A percentile compares a stretch with the other conserved stretches of the same genome.
Conservation (phyloP, 192 early-diverging fungal genomes). For the Endogone sp. region DNA sequence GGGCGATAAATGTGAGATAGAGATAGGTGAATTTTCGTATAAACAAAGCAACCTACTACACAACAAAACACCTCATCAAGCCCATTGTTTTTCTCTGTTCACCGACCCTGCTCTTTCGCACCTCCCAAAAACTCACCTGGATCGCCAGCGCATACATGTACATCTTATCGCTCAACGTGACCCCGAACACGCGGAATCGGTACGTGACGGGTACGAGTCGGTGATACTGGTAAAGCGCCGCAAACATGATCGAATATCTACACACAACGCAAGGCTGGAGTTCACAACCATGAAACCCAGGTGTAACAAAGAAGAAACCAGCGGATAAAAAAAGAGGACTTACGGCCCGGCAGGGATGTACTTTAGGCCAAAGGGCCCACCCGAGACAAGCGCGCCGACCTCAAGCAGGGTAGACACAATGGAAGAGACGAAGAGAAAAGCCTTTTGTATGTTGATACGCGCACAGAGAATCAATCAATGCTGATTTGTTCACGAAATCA, state of each 20-base stretch:
- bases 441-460: slow-evolving; percentile 17
- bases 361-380: slow-evolving; percentile 36
- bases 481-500: background rate
- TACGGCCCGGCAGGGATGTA: slow-evolving; percentile 53
- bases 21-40: no score
- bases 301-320: background rate
- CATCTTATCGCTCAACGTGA: slow-evolving; percentile 45
- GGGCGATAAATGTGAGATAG: background rate
- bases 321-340: slow-evolving; percentile 5
- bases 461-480: background rate
- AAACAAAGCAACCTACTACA: no score
- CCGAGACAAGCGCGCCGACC: slow-evolving; percentile 42
- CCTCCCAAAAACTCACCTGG: slow-evolving; percentile 31
- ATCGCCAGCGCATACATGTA: slow-evolving; percentile 41
- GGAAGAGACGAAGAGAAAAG: slow-evolving; percentile 47
- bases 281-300: background rate
- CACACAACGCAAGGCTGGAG: background rate
- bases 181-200: slow-evolving; percentile 47
- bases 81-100: no score
- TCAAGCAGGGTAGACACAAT: slow-evolving; percentile 48
- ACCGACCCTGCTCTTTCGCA: no score
- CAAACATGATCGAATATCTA: slow-evolving; percentile 52
- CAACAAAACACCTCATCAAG: background rate
- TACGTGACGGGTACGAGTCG: slow-evolving; percentile 46
- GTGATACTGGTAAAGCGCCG: slow-evolving; percentile 54